Percentiles rank a stretch among this genome's conserved stretches.
These are phyloP conservation scores for Acanthamoeba polyphaga DNA, from an alignment of 208 protist genomes.

Conservation along the genomic window DNA sequence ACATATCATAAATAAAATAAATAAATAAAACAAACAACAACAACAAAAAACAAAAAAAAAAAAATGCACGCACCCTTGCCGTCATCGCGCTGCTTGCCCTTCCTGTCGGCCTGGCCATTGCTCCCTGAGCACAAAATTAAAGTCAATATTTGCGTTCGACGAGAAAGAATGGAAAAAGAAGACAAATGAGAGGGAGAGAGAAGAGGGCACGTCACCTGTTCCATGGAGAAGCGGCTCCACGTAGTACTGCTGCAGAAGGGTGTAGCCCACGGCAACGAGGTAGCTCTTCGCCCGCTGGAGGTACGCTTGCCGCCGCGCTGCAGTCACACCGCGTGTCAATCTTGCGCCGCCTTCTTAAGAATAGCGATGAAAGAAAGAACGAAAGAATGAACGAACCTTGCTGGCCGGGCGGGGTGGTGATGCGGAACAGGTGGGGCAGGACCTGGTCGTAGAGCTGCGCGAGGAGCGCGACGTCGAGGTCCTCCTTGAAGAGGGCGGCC, in stretches of 20 bases:
- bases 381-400: neutral
- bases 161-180: neutral
- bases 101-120: constrained; percentile 29
- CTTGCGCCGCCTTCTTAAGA: neutral
- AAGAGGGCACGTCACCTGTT: neutral
- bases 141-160: neutral
- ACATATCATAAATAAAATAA: neutral
- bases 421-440: neutral
- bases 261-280: constrained; percentile 3
- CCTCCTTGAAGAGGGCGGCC: constrained; percentile 27
- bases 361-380: no score
- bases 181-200: neutral
- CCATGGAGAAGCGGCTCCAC: neutral
- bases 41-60: neutral
- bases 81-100: constrained; percentile 54
- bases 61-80: neutral
- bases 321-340: neutral
- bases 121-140: neutral
- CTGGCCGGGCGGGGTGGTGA: neutral
- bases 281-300: constrained; percentile 44
- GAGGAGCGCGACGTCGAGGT: neutral
- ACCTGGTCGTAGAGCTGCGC: constrained; percentile 63
- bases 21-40: neutral
- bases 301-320: neutral
- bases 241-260: constrained; percentile 63